Base-by-base conservation (phyloP, 2,329 filamentous ascomycete species). In the Microsporum ferrugineum region DNA sequence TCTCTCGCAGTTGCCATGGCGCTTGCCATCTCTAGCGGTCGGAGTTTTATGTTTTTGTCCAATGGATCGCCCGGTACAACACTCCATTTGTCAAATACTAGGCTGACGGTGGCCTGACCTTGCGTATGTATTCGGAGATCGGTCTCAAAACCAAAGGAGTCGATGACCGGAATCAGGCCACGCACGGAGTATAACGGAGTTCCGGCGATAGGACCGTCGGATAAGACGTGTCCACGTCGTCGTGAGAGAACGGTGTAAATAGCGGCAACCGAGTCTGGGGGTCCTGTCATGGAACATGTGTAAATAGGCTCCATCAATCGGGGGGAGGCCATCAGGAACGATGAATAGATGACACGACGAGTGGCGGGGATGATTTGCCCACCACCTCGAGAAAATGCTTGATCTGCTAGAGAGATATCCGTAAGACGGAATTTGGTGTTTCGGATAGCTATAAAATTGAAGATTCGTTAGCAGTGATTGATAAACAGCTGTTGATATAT, bases 401-500 rank as follows among this genome's bases (percentile, higher is more conserved):
- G 91, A 58, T 85, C 82, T 8, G 91, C 92, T 23, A 99, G 82
- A 47, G 88, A 81, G 60, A 96, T 84, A 71, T 97, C 92, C 64
- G 91, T 97, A 70, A 99, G 85, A 71, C 91, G 90, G 82, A 99
- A 99, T 72, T 96, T 96, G 68, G 90, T 90, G 76, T 99, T 99
- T 68, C 94, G 91, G 71, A 99, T 97, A 38, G 94, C 88, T 49
- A 23, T n/a, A 4, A 31, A 57, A n/a, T 29, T 3, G 36, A 14
- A 41, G 14, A 2, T 6, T 57, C 5, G 55, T 55, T 36, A 53
- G 27, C 61, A 63, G 64, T 59, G 62, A 34, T 31, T 2, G n/a
- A 12, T 56, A 62, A 53, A 65, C 59, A 61, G 65, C 59, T 64
- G 5, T 34, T n/a, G 2, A 2, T 31, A 8, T 1, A n/a, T 33